These are phyloP conservation scores for Esteya vermicola DNA, from an alignment of 2,329 filamentous ascomycete genomes.

Conservation along the genomic window DNA sequence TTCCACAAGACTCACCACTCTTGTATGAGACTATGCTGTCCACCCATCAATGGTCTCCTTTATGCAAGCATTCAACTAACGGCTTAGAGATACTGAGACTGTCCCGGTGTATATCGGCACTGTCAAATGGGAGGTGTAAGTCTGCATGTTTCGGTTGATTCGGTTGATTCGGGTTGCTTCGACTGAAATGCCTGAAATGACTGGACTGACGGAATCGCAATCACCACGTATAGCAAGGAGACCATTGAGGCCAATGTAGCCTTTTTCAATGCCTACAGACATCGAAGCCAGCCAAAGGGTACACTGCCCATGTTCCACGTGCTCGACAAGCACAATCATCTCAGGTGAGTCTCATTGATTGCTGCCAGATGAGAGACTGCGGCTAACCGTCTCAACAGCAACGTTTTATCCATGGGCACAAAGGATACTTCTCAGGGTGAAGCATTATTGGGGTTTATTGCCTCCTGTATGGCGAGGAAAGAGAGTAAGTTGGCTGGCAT, in stretches of 20 bases:
- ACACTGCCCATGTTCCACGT: background rate
- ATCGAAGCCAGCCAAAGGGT: background rate
- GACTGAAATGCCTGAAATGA: no score
- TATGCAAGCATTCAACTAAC: background rate
- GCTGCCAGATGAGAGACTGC: background rate
- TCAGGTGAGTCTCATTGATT: background rate
- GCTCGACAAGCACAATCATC: background rate
- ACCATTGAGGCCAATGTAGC: background rate
- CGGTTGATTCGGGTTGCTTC: no score
- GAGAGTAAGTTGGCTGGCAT: no score
- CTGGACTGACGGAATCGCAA: background rate
- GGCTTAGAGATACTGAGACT: background rate
- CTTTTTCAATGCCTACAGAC: conserved; percentile 1
- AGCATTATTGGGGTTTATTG: background rate
- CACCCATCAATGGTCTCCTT: no score
- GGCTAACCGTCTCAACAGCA: background rate
- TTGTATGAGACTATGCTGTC: background rate
- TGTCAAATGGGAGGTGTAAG: background rate
- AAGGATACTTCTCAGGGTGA: background rate
- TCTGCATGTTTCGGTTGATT: background rate
- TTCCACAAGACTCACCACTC: background rate
- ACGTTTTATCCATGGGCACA: background rate
- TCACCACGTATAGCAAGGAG: background rate
- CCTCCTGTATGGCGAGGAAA: background rate
- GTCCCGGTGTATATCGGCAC: conserved; percentile 1